A percentile compares a stretch with the other conserved stretches of the same genome.
These are phyloP conservation scores for Kuraishia piskuri DNA, from an alignment of 805 yeast genomes.

Conservation along the genomic window DNA sequence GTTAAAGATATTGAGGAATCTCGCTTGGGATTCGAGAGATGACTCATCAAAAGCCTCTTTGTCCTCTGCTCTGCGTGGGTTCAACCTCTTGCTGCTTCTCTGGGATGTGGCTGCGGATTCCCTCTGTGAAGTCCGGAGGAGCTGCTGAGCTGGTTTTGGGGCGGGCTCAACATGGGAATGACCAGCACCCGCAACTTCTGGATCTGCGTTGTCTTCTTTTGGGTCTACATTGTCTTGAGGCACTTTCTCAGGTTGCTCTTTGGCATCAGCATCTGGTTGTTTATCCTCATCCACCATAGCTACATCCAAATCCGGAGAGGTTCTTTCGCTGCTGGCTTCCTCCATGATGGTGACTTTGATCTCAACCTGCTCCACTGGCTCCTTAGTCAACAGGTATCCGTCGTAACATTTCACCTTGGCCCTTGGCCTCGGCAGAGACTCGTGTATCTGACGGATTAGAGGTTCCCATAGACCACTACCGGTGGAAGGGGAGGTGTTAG, in stretches of 20 bases:
- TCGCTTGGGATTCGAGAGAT: slow-evolving; percentile 3
- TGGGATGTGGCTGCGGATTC: neutral
- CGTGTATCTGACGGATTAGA: slow-evolving; percentile 14
- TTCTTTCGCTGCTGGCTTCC: neutral
- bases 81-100: slow-evolving; percentile 30
- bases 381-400: slow-evolving; percentile 40
- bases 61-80: slow-evolving; percentile 1
- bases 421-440: slow-evolving; percentile 28
- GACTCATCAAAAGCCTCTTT: slow-evolving; percentile 3
- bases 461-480: slow-evolving; percentile 6
- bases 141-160: slow-evolving; percentile 1
- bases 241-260: neutral
- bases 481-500: neutral
- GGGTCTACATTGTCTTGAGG: too few relatives aligned
- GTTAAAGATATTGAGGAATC: slow-evolving; percentile 3
- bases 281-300: slow-evolving; percentile 14
- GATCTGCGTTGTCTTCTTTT: too few relatives aligned
- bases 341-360: slow-evolving; percentile 19
- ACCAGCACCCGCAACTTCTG: too few relatives aligned
- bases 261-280: slow-evolving; percentile 11
- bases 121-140: neutral
- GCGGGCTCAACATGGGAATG: too few relatives aligned
- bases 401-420: slow-evolving; percentile 38
- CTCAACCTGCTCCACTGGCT: slow-evolving; percentile 35
- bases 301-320: neutral